These are phyloP conservation scores for Hericium coralloides DNA, from an alignment of 768 basidiomycete species.

Conservation along the genomic window DNA sequence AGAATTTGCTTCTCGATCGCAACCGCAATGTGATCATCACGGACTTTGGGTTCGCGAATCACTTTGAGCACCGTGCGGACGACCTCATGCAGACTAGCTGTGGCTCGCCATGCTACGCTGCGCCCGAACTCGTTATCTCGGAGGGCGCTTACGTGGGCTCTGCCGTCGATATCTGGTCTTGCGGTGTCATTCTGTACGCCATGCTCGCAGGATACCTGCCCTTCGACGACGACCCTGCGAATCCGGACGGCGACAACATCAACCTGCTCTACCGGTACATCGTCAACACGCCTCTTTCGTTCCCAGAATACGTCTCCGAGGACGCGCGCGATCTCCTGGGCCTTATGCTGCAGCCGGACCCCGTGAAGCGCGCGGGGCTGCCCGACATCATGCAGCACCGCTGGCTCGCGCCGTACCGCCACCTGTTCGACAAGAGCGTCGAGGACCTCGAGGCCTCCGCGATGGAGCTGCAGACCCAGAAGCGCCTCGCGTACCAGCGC, in stretches of 20 bases:
- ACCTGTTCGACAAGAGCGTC: constrained; percentile 59
- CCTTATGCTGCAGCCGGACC: constrained; percentile 94
- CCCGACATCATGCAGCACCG: constrained; percentile 76
- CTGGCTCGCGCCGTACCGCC: constrained; percentile 67
- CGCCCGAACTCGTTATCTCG: constrained; percentile 94
- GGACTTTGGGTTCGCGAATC: constrained; percentile 98
- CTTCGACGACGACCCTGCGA: constrained; percentile 97
- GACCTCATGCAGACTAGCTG: constrained; percentile 99
- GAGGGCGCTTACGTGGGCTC: constrained; percentile 96
- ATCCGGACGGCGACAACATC: constrained; percentile 99
- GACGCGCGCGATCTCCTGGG: constrained; percentile 78
- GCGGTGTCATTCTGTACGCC: constrained; percentile 92
- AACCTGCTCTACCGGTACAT: constrained; percentile 98
- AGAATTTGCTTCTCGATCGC: constrained; percentile 94
- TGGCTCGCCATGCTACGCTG: constrained; percentile 96
- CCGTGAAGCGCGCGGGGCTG: constrained; percentile 68
- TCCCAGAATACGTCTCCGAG: constrained; percentile 89
- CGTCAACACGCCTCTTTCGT: constrained; percentile 91
- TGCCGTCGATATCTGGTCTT: constrained; percentile 97
- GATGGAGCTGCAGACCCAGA: constrained; percentile 78
- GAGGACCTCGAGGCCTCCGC: constrained; percentile 74
- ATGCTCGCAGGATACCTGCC: constrained; percentile 98
- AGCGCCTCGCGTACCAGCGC: constrained; percentile 70
- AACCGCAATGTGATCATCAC: constrained; percentile 99
- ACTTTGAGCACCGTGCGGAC: constrained; percentile 85